Percentiles rank a stretch among this genome's conserved stretches.
phyloP scores from a whole-genome alignment of 371 early-diverging fungal genomes.

The Actinomucor elegans region DNA sequence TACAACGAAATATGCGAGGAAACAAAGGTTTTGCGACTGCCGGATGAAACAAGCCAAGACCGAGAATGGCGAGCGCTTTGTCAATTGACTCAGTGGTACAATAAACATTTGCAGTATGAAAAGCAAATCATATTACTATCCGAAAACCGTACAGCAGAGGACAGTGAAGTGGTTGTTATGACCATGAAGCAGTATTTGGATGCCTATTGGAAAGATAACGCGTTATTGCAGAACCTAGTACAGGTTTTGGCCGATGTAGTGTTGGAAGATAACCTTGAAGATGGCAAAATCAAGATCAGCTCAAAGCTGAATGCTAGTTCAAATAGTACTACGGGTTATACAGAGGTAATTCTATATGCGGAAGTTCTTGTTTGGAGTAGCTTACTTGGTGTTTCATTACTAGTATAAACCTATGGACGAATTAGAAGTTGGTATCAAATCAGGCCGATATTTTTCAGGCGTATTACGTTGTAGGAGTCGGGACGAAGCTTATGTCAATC shows the following conservation, averaged over 20 bases:
- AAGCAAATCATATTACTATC: slow-evolving; percentile 57
- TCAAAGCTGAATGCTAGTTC: slow-evolving; percentile 5
- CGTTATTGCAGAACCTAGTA: slow-evolving; percentile 46
- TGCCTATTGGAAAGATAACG: slow-evolving; percentile 35
- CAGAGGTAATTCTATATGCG: slow-evolving; percentile 26
- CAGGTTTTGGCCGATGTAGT: slow-evolving; percentile 52
- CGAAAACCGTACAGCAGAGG: slow-evolving; percentile 24
- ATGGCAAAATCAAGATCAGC: slow-evolving; percentile 34
- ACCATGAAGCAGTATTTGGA: slow-evolving; percentile 47
- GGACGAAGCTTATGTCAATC: slow-evolving; percentile 60
- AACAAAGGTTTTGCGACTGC: slow-evolving; percentile 44
- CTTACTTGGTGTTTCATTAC: background rate
- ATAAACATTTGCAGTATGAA: slow-evolving; percentile 36
- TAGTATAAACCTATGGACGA: slow-evolving; percentile 63
- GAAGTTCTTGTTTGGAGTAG: background rate
- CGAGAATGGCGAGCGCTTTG: slow-evolving; percentile 66
- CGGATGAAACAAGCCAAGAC: slow-evolving; percentile 42
- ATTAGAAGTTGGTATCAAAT: slow-evolving; percentile 61
- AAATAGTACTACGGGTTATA: slow-evolving; percentile 41
- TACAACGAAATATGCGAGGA: slow-evolving; percentile 64
- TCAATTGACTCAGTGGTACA: slow-evolving; percentile 60
- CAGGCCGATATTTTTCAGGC: slow-evolving; percentile 55
- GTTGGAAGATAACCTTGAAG: slow-evolving; percentile 47
- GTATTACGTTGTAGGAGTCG: slow-evolving; percentile 50
- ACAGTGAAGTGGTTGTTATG: slow-evolving; percentile 16